Evolutionary conservation across 257 asterid species (phyloP).

Genomic region (Solanum arcanum): DNA sequence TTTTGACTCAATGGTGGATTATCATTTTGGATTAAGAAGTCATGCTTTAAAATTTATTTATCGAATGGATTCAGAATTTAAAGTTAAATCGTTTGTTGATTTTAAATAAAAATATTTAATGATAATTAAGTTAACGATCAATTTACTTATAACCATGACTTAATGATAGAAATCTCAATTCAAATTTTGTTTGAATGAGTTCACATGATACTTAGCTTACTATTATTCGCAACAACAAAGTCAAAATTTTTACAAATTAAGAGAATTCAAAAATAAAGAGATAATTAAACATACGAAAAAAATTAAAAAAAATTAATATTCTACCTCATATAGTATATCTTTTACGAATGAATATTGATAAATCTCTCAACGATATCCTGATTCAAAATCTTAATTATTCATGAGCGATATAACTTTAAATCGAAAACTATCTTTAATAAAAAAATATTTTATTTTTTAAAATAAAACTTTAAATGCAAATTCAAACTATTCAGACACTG

Average conservation of each 20-base stretch:
- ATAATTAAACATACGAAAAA: neutral
- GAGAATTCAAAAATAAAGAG: neutral
- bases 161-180: neutral
- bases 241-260: accelerated
- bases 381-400: neutral
- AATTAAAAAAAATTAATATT: neutral
- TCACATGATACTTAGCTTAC: neutral
- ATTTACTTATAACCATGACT: neutral
- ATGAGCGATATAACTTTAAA: too few species aligned
- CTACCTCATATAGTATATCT: too few species aligned
- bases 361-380: neutral
- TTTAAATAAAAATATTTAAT: neutral
- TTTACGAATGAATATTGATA: too few species aligned
- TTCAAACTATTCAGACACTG: neutral
- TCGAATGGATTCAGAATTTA: neutral
- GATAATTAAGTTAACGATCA: neutral
- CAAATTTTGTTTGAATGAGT: neutral
- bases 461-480: accelerated
- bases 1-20: neutral
- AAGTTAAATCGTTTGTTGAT: neutral
- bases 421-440: neutral
- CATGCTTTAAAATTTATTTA: neutral
- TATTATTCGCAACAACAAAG: too few species aligned
- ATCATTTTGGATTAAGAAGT: neutral
- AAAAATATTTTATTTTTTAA: neutral